Base-by-base conservation (phyloP, 202 grass and related monocot genomes). In the Alloteropsis angusta region DNA sequence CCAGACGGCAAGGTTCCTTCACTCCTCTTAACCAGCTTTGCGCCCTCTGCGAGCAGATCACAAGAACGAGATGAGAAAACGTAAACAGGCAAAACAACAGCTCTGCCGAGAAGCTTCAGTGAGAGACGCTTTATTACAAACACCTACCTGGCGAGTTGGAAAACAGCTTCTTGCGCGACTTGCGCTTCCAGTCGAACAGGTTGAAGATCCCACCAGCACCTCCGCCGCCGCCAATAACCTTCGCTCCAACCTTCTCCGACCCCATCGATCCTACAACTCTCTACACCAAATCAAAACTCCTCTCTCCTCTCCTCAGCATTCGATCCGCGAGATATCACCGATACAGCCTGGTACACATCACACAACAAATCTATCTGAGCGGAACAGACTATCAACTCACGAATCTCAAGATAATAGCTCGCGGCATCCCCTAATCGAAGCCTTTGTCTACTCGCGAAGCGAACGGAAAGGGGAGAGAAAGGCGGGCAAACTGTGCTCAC, bases 131-230 rank as follows among this genome's bases (percentile, higher is more conserved):
- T 78, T 87, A 25, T 23, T 23, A 49, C 71, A 73, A 71, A 76
- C 52, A 87, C 68, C 52, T 89, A 97, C 93, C 93, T 5, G 79
- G 86, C 72, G 90, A 93, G 82, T 84, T 87, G 42, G 86, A 87
- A 76, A 97, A 93, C 19, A 97, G 60, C 78, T 91, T 97, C 90
- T 93, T 97, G 49, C 91, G 87, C 5, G 93, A 97, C 67, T 97
- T 97, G 21, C 88, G 76, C 38, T 91, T 97, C 86, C 90, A 91
- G 71, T 91, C 88, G 21, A 97, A 93, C 37, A 97, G 80, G 82
- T 93, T 83, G 76, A 91, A 91, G 63, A 97, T 81, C 23, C 88
- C 89, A 23, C 81, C 75, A 21, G 78, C 80, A 9, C 90, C 86
- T 38, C 84, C 86, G 19, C 79, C 62, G 11, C 75, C 71, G 0